A percentile compares a stretch with the other conserved stretches of the same genome.
These are phyloP conservation scores for Schoenoplectus tabernaemontani DNA, from an alignment of 202 grass and related monocot genomes.

Conservation along the genomic window DNA sequence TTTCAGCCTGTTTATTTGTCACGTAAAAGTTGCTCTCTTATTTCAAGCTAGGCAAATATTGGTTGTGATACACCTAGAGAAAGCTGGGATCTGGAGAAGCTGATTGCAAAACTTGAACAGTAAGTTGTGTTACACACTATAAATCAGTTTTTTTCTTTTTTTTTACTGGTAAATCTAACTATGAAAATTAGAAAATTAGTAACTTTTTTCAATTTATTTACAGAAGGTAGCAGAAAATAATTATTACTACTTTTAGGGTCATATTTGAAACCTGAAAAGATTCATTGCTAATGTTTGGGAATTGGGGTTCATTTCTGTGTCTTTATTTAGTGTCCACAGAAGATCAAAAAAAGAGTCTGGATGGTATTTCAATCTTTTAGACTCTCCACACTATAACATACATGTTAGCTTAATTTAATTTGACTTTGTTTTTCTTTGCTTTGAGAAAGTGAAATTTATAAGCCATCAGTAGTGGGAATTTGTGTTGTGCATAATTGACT, in stretches of 20 bases:
- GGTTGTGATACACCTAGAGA: slow-evolving; percentile 56
- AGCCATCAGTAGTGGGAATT: too few species aligned
- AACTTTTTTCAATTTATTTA: not conserved
- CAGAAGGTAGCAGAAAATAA: not conserved
- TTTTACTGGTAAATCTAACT: not conserved
- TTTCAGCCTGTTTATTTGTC: not conserved
- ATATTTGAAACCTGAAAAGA: not conserved
- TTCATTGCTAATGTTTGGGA: not conserved
- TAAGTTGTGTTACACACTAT: slow-evolving; percentile 36
- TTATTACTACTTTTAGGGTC: not conserved
- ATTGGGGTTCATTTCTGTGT: not conserved
- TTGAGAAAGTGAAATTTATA: not conserved
- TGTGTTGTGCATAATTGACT: too few species aligned
- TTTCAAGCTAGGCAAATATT: slow-evolving; percentile 73
- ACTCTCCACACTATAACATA: too few species aligned
- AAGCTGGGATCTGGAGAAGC: slow-evolving; percentile 72
- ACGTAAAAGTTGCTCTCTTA: not conserved
- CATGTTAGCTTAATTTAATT: too few species aligned
- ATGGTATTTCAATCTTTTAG: not conserved
- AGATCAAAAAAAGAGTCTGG: not conserved
- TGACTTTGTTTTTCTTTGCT: not conserved
- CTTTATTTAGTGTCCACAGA: not conserved
- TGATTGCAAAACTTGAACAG: slow-evolving; percentile 97
- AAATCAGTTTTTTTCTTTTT: not conserved
- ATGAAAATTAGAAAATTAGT: not conserved